phyloP scores from a whole-genome alignment of 306 rosid genomes.

The Sechiopsis laciniata region DNA sequence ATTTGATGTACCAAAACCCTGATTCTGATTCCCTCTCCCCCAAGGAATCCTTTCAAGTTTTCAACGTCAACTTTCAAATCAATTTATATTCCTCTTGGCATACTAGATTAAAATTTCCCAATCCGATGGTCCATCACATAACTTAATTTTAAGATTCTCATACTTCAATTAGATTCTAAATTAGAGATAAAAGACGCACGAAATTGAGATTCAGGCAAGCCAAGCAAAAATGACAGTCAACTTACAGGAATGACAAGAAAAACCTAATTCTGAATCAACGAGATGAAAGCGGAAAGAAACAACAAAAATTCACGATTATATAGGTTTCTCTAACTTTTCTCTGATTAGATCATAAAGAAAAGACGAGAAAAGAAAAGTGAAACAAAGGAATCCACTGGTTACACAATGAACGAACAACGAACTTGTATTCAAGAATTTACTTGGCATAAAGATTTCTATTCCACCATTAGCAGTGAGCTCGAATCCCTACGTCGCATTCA shows the following conservation, averaged over 20 bases:
- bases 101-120: not conserved
- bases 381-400: not conserved
- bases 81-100: not conserved
- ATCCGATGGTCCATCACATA: not conserved
- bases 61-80: not conserved
- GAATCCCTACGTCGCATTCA: not conserved
- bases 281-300: not conserved
- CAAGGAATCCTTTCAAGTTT: constrained; percentile 2
- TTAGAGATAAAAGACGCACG: not conserved
- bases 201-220: not conserved
- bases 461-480: not conserved
- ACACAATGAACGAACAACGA: not conserved
- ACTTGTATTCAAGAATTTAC: not conserved
- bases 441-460: not conserved
- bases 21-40: not conserved
- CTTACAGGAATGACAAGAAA: not conserved
- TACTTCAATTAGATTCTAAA: not conserved
- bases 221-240: not conserved
- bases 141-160: not conserved
- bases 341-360: not conserved
- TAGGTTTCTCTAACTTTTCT: not conserved
- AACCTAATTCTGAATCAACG: not conserved
- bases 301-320: not conserved
- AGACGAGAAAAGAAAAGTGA: not conserved
- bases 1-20: not conserved